phyloP scores from a whole-genome alignment of 345 rosid genomes.

The Camelina neglecta region DNA sequence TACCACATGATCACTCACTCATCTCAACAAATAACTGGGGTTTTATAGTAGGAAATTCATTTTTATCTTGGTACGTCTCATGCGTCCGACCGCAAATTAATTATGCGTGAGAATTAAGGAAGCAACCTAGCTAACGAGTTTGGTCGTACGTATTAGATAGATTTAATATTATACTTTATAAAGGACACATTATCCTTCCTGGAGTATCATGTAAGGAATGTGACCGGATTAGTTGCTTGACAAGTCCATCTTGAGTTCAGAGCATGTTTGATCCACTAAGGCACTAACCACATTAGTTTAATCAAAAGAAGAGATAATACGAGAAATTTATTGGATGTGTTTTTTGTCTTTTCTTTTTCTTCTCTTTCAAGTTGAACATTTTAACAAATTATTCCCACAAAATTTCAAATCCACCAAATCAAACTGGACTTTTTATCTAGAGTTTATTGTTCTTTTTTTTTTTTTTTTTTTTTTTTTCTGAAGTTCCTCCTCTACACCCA shows the following conservation, averaged over 20 bases:
- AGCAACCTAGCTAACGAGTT: slow-evolving; percentile 15
- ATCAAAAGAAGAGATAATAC: neutral
- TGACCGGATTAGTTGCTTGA: slow-evolving; percentile 37
- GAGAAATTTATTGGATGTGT: neutral
- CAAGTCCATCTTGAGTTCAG: slow-evolving; percentile 6
- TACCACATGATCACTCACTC: neutral
- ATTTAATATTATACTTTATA: neutral
- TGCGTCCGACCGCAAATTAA: neutral
- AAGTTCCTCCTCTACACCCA: neutral
- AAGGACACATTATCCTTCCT: neutral
- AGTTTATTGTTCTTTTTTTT: too few relatives aligned
- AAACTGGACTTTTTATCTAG: neutral
- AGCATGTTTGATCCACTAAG: slow-evolving; percentile 22
- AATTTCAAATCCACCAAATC: neutral
- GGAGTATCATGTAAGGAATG: slow-evolving; percentile 40
- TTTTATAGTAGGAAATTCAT: neutral
- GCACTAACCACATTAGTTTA: neutral
- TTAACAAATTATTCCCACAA: neutral
- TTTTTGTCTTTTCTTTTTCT: too few relatives aligned
- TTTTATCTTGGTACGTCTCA: slow-evolving; percentile 3
- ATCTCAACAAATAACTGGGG: slow-evolving; percentile 12
- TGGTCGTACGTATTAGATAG: neutral
- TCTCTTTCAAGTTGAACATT: too few relatives aligned
- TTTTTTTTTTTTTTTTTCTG: neutral
- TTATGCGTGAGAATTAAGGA: slow-evolving; percentile 28